Evolutionary conservation across 148 eudicot species (phyloP).

Genomic region (Rhododendron vialii): DNA sequence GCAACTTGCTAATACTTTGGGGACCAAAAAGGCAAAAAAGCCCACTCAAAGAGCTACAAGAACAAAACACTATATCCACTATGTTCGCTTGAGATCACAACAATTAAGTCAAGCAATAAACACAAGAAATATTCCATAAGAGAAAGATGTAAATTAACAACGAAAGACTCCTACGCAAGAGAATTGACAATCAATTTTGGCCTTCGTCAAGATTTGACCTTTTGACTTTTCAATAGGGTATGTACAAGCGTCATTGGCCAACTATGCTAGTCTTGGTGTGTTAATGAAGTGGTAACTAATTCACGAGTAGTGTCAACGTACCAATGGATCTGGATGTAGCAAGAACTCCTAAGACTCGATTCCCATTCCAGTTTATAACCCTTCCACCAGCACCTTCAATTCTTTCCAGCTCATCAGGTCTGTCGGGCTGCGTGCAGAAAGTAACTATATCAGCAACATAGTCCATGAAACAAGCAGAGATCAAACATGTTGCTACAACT

Average conservation of each 20-base stretch:
- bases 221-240: not conserved
- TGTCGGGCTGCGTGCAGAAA: slow-evolving; percentile 46
- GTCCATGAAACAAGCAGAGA: not conserved
- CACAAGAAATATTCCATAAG: not conserved
- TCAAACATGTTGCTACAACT: not conserved
- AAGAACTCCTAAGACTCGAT: slow-evolving; percentile 65
- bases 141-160: not conserved
- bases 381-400: slow-evolving; percentile 69
- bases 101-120: too few relatives aligned
- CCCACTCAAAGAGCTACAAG: too few relatives aligned
- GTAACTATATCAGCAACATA: not conserved
- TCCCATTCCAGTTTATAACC: slow-evolving; percentile 68
- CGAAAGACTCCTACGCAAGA: not conserved
- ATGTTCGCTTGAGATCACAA: too few relatives aligned
- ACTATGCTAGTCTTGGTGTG: not conserved
- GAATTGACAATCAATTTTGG: not conserved
- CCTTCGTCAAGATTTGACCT: not conserved
- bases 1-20: too few relatives aligned
- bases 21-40: too few relatives aligned
- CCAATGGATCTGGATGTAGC: slow-evolving; percentile 79
- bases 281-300: not conserved
- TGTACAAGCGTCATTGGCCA: not conserved
- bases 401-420: slow-evolving; percentile 68
- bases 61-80: too few relatives aligned
- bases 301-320: slow-evolving; percentile 15